Evolutionary conservation across 108 stramenopile species (phyloP), one percentile per base, ranked within the genome.

Genomic region (Phaeodactylum tricornutum): DNA sequence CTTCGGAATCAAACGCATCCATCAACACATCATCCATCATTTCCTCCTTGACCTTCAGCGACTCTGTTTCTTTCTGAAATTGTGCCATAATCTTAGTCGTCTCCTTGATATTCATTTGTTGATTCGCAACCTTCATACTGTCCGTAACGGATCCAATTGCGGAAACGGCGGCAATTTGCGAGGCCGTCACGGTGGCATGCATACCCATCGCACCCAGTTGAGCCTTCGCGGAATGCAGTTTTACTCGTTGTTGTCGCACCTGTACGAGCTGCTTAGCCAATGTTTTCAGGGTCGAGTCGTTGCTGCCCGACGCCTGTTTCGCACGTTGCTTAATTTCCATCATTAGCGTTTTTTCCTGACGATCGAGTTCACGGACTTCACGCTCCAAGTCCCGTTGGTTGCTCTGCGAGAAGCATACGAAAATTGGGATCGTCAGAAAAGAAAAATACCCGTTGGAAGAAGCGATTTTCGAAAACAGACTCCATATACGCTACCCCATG

Each of bases 1-100:
- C 81, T 30, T 77, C 77, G 26, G 72, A 70, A 50, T 87, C 86
- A 59, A 87, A 87, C 9, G 79, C 86, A 50, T 81, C 81, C 14
- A 72, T 71, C 32, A 87, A 48, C 9, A 76, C 86, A 62, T 87
- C 86, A 56, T 87, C 73, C 81, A 87, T 76, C 74, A 87, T 60
- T 62, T 87, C 86, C 41, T 87, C 75, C 42, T 78, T 80, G 50
- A 83, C 64, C 31, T 71, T 51, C 17, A 80, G 34, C 7, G 29
- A 40, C 62, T 83, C 81, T 60, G 75, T 87, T 57, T 87, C 72
- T 33, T 44, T 48, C 35, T 69, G 62, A 62, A 87, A 83, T 43
- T 81, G 69, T 0, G 73, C 57, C 68, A 87, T 67, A 25, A 80
- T 79, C 66, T 78, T 66, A 34, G 51, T 77, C 21, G 79, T 72